Conservation (phyloP, 2,329 filamentous ascomycete species). For the Pseudocercospora eumusae region DNA sequence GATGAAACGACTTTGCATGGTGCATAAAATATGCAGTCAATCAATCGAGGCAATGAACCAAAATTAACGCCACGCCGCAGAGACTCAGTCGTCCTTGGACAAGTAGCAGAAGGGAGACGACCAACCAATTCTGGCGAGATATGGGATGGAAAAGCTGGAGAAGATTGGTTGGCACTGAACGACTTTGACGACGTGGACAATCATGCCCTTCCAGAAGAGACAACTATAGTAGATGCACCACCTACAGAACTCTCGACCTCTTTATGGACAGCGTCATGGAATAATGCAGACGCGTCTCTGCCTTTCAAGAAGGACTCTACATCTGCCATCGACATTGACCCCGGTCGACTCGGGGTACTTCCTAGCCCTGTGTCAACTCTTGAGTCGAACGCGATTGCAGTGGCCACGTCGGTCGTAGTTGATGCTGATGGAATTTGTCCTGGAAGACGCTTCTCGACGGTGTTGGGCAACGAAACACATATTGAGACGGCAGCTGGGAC, state of each 20-base stretch:
- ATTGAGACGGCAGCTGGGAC: neutral
- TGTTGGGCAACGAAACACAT: neutral
- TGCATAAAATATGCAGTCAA: neutral
- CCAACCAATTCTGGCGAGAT: neutral
- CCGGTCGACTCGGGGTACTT: neutral
- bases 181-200: conserved; percentile 66
- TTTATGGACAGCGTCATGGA: neutral
- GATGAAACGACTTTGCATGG: no score
- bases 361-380: neutral
- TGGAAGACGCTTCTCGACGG: neutral
- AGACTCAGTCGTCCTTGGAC: neutral
- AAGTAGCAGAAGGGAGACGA: neutral
- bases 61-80: neutral
- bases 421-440: neutral
- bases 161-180: conserved; percentile 68
- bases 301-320: neutral
- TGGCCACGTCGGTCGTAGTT: neutral
- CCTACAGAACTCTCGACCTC: neutral
- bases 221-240: neutral
- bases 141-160: neutral
- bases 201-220: neutral
- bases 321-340: neutral
- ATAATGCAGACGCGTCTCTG: neutral
- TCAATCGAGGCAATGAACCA: neutral
- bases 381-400: neutral